Evolutionary conservation across 164 flowering plant genomes (phyloP), one percentile per base, ranked within the genome.

Genomic region (Berberis vulgaris): DNA sequence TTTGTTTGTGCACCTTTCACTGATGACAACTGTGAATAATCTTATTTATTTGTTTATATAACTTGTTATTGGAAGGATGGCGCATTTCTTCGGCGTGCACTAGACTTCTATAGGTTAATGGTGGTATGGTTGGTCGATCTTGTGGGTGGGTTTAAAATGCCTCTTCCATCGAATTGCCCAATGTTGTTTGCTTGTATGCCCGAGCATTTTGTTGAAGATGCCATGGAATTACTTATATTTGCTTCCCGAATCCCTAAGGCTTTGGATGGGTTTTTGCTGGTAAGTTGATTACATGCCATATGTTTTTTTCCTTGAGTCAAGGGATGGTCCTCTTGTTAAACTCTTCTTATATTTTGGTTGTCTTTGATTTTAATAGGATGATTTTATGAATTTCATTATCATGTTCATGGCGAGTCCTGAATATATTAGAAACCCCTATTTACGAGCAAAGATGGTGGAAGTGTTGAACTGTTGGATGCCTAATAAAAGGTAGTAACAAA

Each of bases 391-490:
- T 74, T 91, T 95, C 71, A 89, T 91, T 60, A 95, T 95, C 65
- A 95, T 91, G 94, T 95, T 95, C 81, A 95, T 95, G 97, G 97
- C 80, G 13, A 89, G 96, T 73, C 91, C 97, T 7, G 67, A 91
- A 0, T 88, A 66, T 71, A 81, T 95, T 40, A 82, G 86, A 73
- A 95, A 95, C 61, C 99, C 99, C n/a, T 95, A 95, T 73, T 77
- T 91, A 42, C 83, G 97, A 76, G 92, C 99, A 57, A 95, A 95
- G 81, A 95, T 95, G 99, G 99, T 95, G 60, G 99, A 95, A 78
- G 99, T 95, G 57, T 78, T 95, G 72, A 95, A 87, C 69, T 84
- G 93, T 71, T 95, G 97, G 99, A 95, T 95, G 86, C 96, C 96
- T 40, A 78, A 83, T 46, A 74, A 87, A 74, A 89, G 99, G 99